phyloP scores from a whole-genome alignment of 2,329 filamentous ascomycete genomes.

The Pezicula rhizophila region DNA sequence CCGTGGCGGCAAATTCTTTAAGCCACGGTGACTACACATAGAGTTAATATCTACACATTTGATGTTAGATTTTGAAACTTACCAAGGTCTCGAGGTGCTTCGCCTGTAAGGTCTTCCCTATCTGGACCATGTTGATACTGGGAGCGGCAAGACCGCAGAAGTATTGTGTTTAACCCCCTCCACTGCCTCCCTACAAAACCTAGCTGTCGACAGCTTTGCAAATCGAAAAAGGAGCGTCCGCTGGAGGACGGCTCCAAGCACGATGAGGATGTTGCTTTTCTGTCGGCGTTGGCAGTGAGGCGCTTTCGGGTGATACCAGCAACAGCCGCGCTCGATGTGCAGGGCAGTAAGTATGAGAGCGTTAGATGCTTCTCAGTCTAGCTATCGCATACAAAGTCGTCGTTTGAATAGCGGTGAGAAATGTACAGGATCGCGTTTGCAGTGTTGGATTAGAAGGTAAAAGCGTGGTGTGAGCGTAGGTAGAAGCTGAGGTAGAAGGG shows the following conservation, averaged over 20 bases:
- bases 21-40: slow-evolving; percentile 73
- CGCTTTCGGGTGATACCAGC: slow-evolving; percentile 4
- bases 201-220: slow-evolving; percentile 23
- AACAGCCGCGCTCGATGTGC: background rate
- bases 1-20: slow-evolving; percentile 68
- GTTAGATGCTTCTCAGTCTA: background rate
- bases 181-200: slow-evolving; percentile 33
- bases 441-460: slow-evolving; percentile 1
- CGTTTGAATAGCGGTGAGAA: background rate
- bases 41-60: slow-evolving; percentile 14
- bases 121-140: slow-evolving; percentile 59
- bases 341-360: background rate
- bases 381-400: background rate
- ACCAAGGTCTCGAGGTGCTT: slow-evolving; percentile 65
- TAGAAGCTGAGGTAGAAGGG: slow-evolving; percentile 3
- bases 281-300: slow-evolving; percentile 6
- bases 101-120: slow-evolving; percentile 59
- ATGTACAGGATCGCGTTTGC: background rate
- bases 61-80: slow-evolving; percentile 26
- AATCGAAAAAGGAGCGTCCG: slow-evolving; percentile 28
- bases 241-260: slow-evolving; percentile 26
- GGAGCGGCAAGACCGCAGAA: slow-evolving; percentile 52
- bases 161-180: slow-evolving; percentile 40
- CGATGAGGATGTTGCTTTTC: slow-evolving; percentile 5
- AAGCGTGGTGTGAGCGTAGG: background rate